Evolutionary conservation across 768 basidiomycete species (phyloP).

Genomic region (Rhizopogon sp.): DNA sequence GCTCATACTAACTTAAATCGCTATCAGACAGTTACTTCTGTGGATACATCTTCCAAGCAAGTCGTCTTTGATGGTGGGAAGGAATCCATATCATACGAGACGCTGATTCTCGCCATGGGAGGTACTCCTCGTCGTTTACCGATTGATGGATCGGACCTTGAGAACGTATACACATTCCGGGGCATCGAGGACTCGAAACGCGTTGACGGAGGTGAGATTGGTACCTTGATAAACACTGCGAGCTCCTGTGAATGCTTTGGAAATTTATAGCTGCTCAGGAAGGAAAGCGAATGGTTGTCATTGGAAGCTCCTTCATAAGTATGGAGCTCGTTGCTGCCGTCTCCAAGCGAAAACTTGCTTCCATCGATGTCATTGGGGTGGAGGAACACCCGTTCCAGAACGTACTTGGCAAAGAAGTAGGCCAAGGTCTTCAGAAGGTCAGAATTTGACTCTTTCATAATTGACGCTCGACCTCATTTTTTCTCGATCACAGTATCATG

Average conservation of each 20-base stretch:
- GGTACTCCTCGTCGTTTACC: conserved; percentile 71
- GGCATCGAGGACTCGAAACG: conserved; percentile 65
- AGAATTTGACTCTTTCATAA: neutral
- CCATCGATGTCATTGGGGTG: conserved; percentile 82
- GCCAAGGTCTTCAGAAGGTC: conserved; percentile 73
- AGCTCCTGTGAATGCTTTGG: neutral
- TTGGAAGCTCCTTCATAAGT: conserved; percentile 88
- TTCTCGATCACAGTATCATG: conserved; percentile 52
- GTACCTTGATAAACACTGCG: neutral
- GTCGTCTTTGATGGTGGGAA: conserved; percentile 60
- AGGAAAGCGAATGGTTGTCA: conserved; percentile 72
- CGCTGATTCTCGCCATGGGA: conserved; percentile 77
- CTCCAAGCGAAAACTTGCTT: conserved; percentile 68
- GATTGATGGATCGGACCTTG: conserved; percentile 65
- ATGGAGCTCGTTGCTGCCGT: conserved; percentile 88
- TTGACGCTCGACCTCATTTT: neutral
- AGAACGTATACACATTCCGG: conserved; percentile 76
- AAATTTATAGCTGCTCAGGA: conserved; percentile 50
- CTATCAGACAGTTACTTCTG: conserved; percentile 57
- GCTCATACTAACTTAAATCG: conserved; percentile 1
- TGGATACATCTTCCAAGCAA: conserved; percentile 58
- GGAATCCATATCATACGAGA: conserved; percentile 62
- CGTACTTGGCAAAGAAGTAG: conserved; percentile 80
- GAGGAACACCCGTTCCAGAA: conserved; percentile 75
- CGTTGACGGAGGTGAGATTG: conserved; percentile 55